A percentile compares a stretch with the other conserved stretches of the same genome.
phyloP scores from a whole-genome alignment of 148 eudicot genomes.

The Oxyria digyna region DNA sequence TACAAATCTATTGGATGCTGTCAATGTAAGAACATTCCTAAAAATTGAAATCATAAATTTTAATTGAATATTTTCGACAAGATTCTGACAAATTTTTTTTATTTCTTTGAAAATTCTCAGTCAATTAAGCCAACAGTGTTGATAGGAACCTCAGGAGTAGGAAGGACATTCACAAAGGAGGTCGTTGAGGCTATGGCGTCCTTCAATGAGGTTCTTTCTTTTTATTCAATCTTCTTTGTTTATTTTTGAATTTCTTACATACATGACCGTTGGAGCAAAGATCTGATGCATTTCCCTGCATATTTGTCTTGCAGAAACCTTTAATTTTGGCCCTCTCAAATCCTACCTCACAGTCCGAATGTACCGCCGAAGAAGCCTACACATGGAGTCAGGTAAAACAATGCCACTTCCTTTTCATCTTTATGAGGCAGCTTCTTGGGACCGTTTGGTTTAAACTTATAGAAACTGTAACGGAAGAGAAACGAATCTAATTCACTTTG shows the following conservation, averaged over 20 bases:
- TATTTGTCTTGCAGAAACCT: slow-evolving; percentile 52
- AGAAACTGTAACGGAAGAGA: no score
- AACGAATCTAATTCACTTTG: no score
- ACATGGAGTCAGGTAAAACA: slow-evolving; percentile 66
- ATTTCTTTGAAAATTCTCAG: slow-evolving; percentile 19
- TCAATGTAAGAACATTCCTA: slow-evolving; percentile 31
- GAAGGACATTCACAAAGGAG: slow-evolving; percentile 69
- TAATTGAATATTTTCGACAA: background rate
- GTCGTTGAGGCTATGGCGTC: slow-evolving; percentile 78
- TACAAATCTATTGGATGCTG: slow-evolving; percentile 52
- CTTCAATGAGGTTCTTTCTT: slow-evolving; percentile 41
- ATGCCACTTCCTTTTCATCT: no score
- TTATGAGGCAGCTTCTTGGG: no score
- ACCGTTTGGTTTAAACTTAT: no score
- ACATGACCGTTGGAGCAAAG: background rate
- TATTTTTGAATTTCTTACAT: background rate
- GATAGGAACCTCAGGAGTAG: slow-evolving; percentile 90
- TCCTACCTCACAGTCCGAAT: slow-evolving; percentile 90
- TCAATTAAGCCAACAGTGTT: slow-evolving; percentile 70
- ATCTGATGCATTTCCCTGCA: background rate
- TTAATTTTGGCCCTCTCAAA: slow-evolving; percentile 84
- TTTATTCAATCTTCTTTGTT: background rate
- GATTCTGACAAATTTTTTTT: background rate
- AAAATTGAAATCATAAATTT: background rate
- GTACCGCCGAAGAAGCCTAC: slow-evolving; percentile 96